Conservation (phyloP, 768 basidiomycete genomes). For the Pleurotus tuoliensis region DNA sequence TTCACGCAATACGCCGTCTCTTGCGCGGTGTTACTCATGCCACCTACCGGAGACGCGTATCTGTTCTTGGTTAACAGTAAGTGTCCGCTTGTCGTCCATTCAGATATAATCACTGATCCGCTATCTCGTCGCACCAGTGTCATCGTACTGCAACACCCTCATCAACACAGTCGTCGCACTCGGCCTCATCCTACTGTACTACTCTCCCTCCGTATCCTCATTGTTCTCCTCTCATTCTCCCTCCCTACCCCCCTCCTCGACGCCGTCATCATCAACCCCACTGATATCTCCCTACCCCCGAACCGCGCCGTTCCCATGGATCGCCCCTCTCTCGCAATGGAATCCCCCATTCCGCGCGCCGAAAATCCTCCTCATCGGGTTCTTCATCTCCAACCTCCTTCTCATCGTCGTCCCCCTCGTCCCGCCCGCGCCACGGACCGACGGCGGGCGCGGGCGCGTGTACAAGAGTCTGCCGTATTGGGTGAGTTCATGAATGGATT, state of each 20-base stretch:
- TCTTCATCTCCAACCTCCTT: slow-evolving; percentile 65
- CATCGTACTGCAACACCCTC: slow-evolving; percentile 53
- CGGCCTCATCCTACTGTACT: slow-evolving; percentile 25
- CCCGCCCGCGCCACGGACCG: slow-evolving; percentile 39
- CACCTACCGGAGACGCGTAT: slow-evolving; percentile 74
- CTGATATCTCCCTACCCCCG: too few species aligned
- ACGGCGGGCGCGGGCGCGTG: slow-evolving; percentile 22
- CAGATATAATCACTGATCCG: background rate
- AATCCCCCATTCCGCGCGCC: slow-evolving; percentile 62
- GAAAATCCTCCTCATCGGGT: slow-evolving; percentile 42
- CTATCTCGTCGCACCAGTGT: slow-evolving; percentile 32
- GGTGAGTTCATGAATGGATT: slow-evolving; percentile 34
- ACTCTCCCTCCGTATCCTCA: too few species aligned
- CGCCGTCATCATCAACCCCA: too few species aligned
- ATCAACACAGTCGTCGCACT: slow-evolving; percentile 58
- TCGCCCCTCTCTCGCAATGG: slow-evolving; percentile 41
- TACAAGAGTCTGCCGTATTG: slow-evolving; percentile 67
- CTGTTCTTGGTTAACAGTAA: slow-evolving; percentile 63
- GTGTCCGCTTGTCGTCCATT: slow-evolving; percentile 15
- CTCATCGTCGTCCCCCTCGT: slow-evolving; percentile 59
- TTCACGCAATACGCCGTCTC: slow-evolving; percentile 61
- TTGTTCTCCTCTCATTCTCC: too few species aligned
- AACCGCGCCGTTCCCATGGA: too few species aligned
- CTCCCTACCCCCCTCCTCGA: too few species aligned
- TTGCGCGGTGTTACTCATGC: slow-evolving; percentile 44